Evolutionary conservation across 2,329 filamentous ascomycete genomes (phyloP).

Genomic region (Paecilomyces sp.): DNA sequence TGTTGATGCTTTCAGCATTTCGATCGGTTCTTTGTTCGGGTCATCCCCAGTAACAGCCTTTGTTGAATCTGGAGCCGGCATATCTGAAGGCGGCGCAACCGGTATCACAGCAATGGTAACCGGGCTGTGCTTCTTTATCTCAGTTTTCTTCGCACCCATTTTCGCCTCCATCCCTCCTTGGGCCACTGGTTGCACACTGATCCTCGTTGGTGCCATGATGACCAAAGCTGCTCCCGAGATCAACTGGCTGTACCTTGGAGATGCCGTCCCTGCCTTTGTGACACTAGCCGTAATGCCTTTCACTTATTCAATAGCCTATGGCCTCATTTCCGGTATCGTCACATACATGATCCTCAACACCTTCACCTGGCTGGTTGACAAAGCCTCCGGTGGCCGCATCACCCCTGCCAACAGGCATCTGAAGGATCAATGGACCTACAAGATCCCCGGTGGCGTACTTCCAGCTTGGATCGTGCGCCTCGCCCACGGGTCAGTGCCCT

Average conservation of each 20-base stretch:
- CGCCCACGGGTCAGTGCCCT: slow-evolving; percentile 38
- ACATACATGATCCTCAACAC: slow-evolving; percentile 72
- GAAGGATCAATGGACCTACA: slow-evolving; percentile 76
- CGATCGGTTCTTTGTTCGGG: slow-evolving; percentile 71
- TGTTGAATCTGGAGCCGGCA: slow-evolving; percentile 83
- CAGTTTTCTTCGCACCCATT: slow-evolving; percentile 83
- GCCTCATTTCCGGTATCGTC: slow-evolving; percentile 72
- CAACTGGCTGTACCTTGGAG: slow-evolving; percentile 82
- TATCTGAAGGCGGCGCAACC: slow-evolving; percentile 78
- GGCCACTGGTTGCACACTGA: slow-evolving; percentile 82
- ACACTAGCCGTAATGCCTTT: slow-evolving; percentile 84
- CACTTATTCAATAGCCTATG: slow-evolving; percentile 82
- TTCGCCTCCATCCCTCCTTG: slow-evolving; percentile 84
- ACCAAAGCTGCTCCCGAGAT: slow-evolving; percentile 69
- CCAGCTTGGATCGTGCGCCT: slow-evolving; percentile 66
- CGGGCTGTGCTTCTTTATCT: slow-evolving; percentile 77
- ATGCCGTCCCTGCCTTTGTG: slow-evolving; percentile 76
- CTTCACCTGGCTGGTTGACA: slow-evolving; percentile 61
- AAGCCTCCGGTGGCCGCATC: slow-evolving; percentile 60
- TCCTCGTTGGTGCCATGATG: slow-evolving; percentile 88
- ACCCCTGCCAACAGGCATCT: slow-evolving; percentile 67
- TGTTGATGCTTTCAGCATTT: slow-evolving; percentile 73
- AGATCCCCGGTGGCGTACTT: slow-evolving; percentile 65
- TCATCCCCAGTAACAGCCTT: slow-evolving; percentile 78
- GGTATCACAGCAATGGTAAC: slow-evolving; percentile 75